Evolutionary conservation across 352 stramenopile species (phyloP).

Genomic region (Globisporangium recalcitrans): DNA sequence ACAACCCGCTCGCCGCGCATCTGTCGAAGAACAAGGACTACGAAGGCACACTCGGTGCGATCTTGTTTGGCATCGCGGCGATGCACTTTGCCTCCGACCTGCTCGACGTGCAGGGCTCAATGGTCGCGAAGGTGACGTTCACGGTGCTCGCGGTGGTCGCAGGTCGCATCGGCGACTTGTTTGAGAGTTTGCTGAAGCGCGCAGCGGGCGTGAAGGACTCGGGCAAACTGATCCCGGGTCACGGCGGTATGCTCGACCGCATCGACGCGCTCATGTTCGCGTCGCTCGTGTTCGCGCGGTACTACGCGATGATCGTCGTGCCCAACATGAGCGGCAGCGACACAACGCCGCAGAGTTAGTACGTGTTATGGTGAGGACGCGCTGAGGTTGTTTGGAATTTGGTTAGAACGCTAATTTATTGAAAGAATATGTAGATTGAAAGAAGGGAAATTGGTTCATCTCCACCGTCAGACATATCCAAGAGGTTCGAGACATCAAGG

Average conservation of each 20-base stretch:
- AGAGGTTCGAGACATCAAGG: background rate
- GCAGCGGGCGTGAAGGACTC: slow-evolving; percentile 95
- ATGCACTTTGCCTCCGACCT: slow-evolving; percentile 76
- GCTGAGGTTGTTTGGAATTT: background rate
- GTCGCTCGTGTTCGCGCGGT: slow-evolving; percentile 55
- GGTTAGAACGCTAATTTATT: slow-evolving; percentile 11
- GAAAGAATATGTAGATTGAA: background rate
- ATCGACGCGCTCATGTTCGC: slow-evolving; percentile 95
- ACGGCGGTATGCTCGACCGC: slow-evolving; percentile 94
- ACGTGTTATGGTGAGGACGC: background rate
- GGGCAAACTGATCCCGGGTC: slow-evolving; percentile 93
- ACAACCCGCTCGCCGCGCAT: slow-evolving; percentile 83
- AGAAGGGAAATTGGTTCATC: background rate
- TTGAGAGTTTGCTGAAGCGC: slow-evolving; percentile 94
- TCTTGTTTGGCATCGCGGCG: slow-evolving; percentile 75
- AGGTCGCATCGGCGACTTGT: slow-evolving; percentile 92
- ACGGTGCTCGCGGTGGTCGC: slow-evolving; percentile 89
- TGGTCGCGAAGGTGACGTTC: slow-evolving; percentile 79
- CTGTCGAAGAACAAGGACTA: slow-evolving; percentile 95
- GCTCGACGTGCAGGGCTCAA: slow-evolving; percentile 71
- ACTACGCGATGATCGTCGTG: slow-evolving; percentile 46
- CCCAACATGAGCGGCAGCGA: slow-evolving; percentile 3
- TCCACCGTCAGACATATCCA: background rate
- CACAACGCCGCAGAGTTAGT: background rate
- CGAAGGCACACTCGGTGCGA: slow-evolving; percentile 90